Conservation (phyloP, 441 rosid species). For the Geranium incanum region DNA sequence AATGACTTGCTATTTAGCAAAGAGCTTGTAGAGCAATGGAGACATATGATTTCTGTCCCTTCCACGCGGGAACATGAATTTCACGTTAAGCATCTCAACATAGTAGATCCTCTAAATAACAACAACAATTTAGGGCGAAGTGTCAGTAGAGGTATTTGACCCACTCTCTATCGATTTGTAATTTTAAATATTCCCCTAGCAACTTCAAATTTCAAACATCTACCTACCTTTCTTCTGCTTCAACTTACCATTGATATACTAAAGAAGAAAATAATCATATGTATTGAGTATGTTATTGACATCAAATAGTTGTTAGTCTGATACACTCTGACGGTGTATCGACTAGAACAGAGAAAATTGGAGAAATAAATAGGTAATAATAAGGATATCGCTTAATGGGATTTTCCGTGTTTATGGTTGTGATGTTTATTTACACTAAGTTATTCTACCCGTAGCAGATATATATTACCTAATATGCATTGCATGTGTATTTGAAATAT, state of each 20-base stretch:
- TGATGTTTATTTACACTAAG: no score
- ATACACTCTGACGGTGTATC: no score
- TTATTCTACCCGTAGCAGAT: no score
- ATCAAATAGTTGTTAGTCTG: no score
- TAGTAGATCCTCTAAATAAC: conserved; percentile 76
- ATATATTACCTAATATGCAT: no score
- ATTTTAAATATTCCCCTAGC: conserved; percentile 3
- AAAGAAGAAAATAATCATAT: neutral
- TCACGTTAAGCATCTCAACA: conserved; percentile 59
- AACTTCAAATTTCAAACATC: neutral
- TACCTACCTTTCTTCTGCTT: neutral
- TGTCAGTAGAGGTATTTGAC: conserved; percentile 57
- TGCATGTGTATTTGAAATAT: no score
- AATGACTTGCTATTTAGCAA: conserved; percentile 44
- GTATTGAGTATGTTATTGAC: no score
- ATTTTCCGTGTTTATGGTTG: no score
- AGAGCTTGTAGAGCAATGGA: conserved; percentile 47
- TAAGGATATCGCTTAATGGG: no score
- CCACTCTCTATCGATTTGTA: no score
- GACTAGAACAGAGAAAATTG: no score
- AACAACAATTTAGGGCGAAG: conserved; percentile 91
- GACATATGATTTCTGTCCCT: conserved; percentile 40
- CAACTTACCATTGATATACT: neutral
- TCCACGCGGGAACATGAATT: conserved; percentile 36
- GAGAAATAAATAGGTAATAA: no score